A percentile compares a stretch with the other conserved stretches of the same genome.
These are phyloP conservation scores for Aspergillus costaricaensis DNA, from an alignment of 2,329 filamentous ascomycete species.

Conservation along the genomic window DNA sequence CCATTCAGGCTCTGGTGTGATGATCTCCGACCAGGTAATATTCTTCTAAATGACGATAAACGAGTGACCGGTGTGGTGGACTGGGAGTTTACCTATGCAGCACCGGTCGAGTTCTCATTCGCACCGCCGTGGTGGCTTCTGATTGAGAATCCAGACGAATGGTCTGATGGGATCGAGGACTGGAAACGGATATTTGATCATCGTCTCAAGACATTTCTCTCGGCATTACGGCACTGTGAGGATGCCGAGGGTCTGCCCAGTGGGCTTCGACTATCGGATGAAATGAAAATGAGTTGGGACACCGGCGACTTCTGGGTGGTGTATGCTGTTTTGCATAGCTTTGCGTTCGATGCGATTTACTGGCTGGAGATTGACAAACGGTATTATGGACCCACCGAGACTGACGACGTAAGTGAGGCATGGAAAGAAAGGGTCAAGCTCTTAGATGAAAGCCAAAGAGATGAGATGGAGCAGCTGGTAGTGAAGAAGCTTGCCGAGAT, in stretches of 20 bases:
- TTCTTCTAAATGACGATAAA: slow-evolving; percentile 13
- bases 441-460: background rate
- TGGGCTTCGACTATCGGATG: background rate
- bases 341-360: background rate
- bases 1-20: slow-evolving; percentile 28
- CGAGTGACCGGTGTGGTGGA: slow-evolving; percentile 18
- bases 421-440: background rate
- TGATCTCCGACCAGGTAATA: slow-evolving; percentile 21
- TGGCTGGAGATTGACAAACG: background rate
- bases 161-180: background rate
- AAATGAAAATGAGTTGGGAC: background rate
- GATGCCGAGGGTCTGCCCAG: background rate
- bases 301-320: background rate
- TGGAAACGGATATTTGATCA: background rate
- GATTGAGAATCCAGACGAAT: background rate
- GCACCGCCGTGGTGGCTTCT: slow-evolving; percentile 21
- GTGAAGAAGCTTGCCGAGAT: background rate
- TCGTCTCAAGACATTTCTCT: background rate
- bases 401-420: too few species aligned
- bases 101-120: slow-evolving; percentile 19
- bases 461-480: background rate
- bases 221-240: background rate
- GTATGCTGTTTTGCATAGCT: background rate
- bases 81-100: slow-evolving; percentile 26
- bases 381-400: background rate